Evolutionary conservation across 768 basidiomycete genomes (phyloP).

Genomic region (Pleurotus pulmonarius): DNA sequence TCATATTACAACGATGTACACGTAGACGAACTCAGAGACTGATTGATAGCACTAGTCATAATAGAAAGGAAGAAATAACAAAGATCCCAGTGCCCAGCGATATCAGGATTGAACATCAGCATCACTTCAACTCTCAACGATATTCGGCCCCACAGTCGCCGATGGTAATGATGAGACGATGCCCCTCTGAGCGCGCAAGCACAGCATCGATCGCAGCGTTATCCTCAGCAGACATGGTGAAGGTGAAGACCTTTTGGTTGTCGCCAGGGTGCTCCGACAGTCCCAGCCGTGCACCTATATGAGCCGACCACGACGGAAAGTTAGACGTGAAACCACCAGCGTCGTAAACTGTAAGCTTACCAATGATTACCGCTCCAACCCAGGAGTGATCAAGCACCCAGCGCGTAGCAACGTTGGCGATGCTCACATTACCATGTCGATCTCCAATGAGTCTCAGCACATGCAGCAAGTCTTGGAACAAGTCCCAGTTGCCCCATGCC

Average conservation of each 20-base stretch:
- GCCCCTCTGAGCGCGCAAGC: slow-evolving; percentile 56
- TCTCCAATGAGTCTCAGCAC: slow-evolving; percentile 63
- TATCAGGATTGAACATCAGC: background rate
- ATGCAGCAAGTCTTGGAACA: slow-evolving; percentile 65
- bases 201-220: slow-evolving; percentile 60
- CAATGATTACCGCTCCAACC: slow-evolving; percentile 79
- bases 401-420: slow-evolving; percentile 76
- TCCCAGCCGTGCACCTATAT: slow-evolving; percentile 65
- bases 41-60: background rate
- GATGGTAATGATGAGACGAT: slow-evolving; percentile 59
- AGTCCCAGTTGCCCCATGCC: slow-evolving; percentile 74
- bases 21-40: slow-evolving; percentile 1
- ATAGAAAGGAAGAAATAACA: background rate
- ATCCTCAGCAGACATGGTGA: slow-evolving; percentile 54
- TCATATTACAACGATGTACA: background rate
- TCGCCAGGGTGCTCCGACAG: slow-evolving; percentile 71
- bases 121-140: slow-evolving; percentile 36
- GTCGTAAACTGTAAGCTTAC: slow-evolving; percentile 27
- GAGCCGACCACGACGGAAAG: background rate
- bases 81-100: background rate
- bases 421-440: slow-evolving; percentile 59
- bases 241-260: slow-evolving; percentile 59
- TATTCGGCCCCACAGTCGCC: slow-evolving; percentile 88
- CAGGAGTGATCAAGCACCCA: slow-evolving; percentile 79
- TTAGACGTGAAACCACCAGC: slow-evolving; percentile 4